These are phyloP conservation scores for Silene noctiflora DNA, from an alignment of 179 eudicot species.

Conservation along the genomic window DNA sequence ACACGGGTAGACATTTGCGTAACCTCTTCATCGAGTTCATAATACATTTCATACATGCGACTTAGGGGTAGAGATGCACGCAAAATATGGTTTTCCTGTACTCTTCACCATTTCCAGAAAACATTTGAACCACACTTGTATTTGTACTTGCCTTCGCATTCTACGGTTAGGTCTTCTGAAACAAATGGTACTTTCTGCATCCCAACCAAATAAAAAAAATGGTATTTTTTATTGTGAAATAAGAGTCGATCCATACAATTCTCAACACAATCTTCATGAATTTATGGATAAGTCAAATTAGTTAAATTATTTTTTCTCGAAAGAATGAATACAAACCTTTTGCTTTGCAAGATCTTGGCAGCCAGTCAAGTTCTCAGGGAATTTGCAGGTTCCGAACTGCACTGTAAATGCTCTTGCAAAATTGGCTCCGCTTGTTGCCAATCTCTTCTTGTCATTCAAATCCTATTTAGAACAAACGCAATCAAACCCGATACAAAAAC, in stretches of 20 bases:
- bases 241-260: too few species aligned
- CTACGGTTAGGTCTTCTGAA: slow-evolving; percentile 68
- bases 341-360: slow-evolving; percentile 99
- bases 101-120: slow-evolving; percentile 92
- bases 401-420: slow-evolving; percentile 88
- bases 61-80: too few species aligned
- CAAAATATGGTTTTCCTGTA: too few species aligned
- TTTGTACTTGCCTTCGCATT: slow-evolving; percentile 94
- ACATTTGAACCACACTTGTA: slow-evolving; percentile 99
- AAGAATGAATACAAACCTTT: slow-evolving; percentile 42
- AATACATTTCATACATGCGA: too few species aligned
- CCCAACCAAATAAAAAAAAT: not conserved
- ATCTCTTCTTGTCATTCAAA: slow-evolving; percentile 92
- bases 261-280: too few species aligned
- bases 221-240: too few species aligned
- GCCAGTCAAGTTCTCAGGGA: slow-evolving; percentile 97
- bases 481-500: not conserved
- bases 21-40: too few species aligned
- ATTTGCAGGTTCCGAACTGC: slow-evolving; percentile 85
- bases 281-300: too few species aligned
- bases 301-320: too few species aligned
- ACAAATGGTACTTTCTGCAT: slow-evolving; percentile 92
- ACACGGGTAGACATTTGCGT: too few species aligned
- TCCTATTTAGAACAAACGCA: slow-evolving; percentile 38
- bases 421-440: slow-evolving; percentile 90